Percentiles rank a stretch among this genome's conserved stretches.
These are phyloP conservation scores for Geoglossum glabrum DNA, from an alignment of 495 filamentous ascomycete genomes.

Conservation along the genomic window DNA sequence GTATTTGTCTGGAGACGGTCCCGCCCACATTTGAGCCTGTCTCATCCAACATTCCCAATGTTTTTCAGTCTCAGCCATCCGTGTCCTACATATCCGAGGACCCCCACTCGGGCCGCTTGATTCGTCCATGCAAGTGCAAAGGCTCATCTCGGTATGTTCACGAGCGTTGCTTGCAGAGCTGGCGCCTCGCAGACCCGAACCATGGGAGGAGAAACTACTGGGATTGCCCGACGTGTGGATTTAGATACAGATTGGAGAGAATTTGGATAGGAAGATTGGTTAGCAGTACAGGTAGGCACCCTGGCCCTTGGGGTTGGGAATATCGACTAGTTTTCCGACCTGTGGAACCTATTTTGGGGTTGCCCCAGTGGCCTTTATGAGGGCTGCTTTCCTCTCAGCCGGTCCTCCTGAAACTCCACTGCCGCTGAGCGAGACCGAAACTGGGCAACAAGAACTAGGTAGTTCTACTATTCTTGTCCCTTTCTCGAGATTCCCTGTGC, in stretches of 20 bases:
- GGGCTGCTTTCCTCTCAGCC: too few relatives aligned
- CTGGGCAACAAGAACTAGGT: too few relatives aligned
- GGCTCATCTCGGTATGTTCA: slow-evolving; percentile 88
- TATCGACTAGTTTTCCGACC: neutral
- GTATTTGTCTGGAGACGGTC: slow-evolving; percentile 81
- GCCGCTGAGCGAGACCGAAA: too few relatives aligned
- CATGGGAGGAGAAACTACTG: slow-evolving; percentile 53
- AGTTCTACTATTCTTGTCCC: too few relatives aligned
- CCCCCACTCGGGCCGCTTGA: slow-evolving; percentile 56
- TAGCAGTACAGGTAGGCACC: slow-evolving; percentile 32
- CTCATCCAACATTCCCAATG: slow-evolving; percentile 34
- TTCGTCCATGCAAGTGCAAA: slow-evolving; percentile 84
- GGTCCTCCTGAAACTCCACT: too few relatives aligned
- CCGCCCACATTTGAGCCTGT: slow-evolving; percentile 53
- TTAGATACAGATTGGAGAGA: slow-evolving; percentile 62
- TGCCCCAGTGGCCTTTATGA: too few relatives aligned
- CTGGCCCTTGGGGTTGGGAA: neutral
- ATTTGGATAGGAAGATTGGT: slow-evolving; percentile 58
- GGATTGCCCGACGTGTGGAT: slow-evolving; percentile 76
- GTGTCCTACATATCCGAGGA: slow-evolving; percentile 59
- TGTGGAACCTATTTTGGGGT: too few relatives aligned
- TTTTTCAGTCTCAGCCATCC: slow-evolving; percentile 39
- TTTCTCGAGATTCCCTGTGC: too few relatives aligned
- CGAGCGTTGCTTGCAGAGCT: slow-evolving; percentile 73
- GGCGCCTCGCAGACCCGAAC: slow-evolving; percentile 56